Conservation (phyloP, 257 asterid species). For the Parsonsia alboflavescens region DNA sequence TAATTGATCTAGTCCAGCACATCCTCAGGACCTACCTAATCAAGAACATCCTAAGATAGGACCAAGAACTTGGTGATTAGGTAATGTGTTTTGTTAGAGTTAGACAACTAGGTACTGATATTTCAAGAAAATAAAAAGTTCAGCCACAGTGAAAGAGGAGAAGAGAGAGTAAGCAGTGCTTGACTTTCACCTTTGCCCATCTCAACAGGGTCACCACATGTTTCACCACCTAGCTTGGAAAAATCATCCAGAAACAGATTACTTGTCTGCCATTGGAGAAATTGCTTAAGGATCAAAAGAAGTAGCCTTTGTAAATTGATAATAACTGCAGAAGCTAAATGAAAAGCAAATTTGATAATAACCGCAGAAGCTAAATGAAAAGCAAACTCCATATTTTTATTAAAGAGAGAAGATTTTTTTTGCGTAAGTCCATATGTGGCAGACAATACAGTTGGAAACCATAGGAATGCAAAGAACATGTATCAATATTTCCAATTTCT, state of each 20-base stretch:
- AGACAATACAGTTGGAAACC: background rate
- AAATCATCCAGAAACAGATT: constrained; percentile 54
- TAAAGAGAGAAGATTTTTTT: background rate
- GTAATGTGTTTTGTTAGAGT: background rate
- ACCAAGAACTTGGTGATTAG: background rate
- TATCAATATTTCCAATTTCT: background rate
- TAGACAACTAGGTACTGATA: background rate
- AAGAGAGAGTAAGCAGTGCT: constrained; percentile 8
- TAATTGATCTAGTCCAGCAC: background rate
- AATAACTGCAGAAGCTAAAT: background rate
- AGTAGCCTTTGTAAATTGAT: background rate
- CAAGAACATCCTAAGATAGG: background rate
- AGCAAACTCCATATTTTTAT: background rate
- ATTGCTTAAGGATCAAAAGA: background rate
- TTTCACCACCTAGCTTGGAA: constrained; percentile 65
- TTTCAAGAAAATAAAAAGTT: constrained; percentile 8
- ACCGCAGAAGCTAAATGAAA: constrained; percentile 3
- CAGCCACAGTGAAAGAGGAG: too few relatives aligned
- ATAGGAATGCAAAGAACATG: background rate
- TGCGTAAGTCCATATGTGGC: background rate
- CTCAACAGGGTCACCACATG: constrained; percentile 47
- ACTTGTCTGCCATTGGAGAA: constrained; percentile 42
- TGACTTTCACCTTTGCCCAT: constrained; percentile 55
- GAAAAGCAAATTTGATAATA: constrained; percentile 3
- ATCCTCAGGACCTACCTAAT: background rate